These are phyloP conservation scores for Colletotrichum destructivum DNA, from an alignment of 2,329 filamentous ascomycete species.

Conservation along the genomic window DNA sequence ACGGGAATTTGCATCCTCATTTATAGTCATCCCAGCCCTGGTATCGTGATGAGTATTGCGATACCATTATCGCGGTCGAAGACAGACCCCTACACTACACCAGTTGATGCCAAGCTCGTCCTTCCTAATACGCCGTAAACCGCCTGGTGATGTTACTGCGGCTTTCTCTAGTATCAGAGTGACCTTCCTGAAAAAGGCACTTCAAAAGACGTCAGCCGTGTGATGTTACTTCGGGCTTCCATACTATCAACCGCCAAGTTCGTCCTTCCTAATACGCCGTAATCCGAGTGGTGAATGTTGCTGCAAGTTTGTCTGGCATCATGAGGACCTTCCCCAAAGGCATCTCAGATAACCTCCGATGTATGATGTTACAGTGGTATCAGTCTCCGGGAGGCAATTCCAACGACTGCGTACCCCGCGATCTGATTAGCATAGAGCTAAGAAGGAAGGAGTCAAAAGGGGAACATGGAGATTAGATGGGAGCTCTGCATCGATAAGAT, in stretches of 20 bases:
- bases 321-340: conserved; percentile 31
- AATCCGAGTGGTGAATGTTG: conserved; percentile 20
- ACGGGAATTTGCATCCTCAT: conserved; percentile 12
- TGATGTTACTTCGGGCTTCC: background rate
- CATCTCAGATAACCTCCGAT: conserved; percentile 7
- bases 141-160: conserved; percentile 24
- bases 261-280: conserved; percentile 37
- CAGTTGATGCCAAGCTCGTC: conserved; percentile 16
- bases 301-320: background rate
- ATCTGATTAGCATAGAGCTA: background rate
- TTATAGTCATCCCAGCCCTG: conserved; percentile 26
- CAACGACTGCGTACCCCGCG: background rate
- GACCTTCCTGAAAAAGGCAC: conserved; percentile 36
- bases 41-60: conserved; percentile 9
- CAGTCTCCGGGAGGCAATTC: conserved; percentile 1
- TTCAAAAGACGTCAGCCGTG: conserved; percentile 5
- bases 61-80: background rate
- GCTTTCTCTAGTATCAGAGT: conserved; percentile 4
- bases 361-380: conserved; percentile 17
- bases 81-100: background rate
- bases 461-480: background rate
- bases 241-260: too few relatives aligned
- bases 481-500: conserved; percentile 9
- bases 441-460: conserved; percentile 37
- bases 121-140: conserved; percentile 33